These are phyloP conservation scores for Cyberlindnera mississippiensis DNA, from an alignment of 805 yeast species.

Conservation along the genomic window DNA sequence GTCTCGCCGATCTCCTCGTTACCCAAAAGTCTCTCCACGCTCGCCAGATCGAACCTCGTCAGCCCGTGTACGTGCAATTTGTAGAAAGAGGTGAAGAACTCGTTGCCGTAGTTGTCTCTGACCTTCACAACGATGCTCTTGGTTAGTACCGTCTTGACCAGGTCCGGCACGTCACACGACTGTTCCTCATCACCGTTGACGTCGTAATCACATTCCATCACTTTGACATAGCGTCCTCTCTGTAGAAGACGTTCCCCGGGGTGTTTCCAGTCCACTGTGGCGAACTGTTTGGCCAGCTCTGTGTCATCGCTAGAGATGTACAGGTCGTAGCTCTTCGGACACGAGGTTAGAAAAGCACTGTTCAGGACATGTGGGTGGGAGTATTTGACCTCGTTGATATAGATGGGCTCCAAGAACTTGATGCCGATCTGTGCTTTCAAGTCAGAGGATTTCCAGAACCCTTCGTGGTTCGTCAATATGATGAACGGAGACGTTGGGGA, in stretches of 20 bases:
- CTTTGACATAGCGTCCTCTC: constrained; percentile 5
- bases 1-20: constrained; percentile 16
- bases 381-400: constrained; percentile 33
- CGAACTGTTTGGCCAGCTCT: no score
- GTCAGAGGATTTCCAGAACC: constrained; percentile 25
- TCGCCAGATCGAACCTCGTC: constrained; percentile 31
- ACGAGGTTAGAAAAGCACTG: constrained; percentile 36
- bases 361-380: constrained; percentile 35
- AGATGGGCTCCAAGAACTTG: constrained; percentile 36
- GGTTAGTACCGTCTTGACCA: constrained; percentile 31
- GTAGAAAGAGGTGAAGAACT: constrained; percentile 33
- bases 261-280: no score
- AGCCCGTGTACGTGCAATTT: constrained; percentile 42
- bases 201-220: constrained; percentile 13
- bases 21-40: constrained; percentile 15
- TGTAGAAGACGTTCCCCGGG: neutral
- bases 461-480: constrained; percentile 21
- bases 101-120: constrained; percentile 35
- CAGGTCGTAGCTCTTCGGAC: constrained; percentile 34
- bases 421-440: constrained; percentile 28
- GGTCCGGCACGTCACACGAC: constrained; percentile 28
- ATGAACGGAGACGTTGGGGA: constrained; percentile 22
- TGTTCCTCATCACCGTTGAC: constrained; percentile 24
- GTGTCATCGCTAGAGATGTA: constrained; percentile 24
- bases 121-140: constrained; percentile 31